Conservation (phyloP, 306 rosid genomes). For the Castanopsis chinensis region DNA sequence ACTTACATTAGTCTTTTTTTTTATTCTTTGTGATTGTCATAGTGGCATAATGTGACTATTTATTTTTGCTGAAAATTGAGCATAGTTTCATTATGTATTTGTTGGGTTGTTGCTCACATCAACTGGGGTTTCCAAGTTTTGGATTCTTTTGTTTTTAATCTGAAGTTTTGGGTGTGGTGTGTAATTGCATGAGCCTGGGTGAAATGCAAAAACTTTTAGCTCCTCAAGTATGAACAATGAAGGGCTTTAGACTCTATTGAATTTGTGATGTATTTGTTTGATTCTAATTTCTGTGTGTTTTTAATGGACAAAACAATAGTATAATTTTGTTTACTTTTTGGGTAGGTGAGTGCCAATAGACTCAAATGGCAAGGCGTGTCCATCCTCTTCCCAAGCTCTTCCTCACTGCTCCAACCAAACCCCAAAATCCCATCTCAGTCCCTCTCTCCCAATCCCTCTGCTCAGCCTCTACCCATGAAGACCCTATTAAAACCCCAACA, state of each 20-base stretch:
- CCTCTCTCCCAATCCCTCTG: slow-evolving; percentile 23
- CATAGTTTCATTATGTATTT: not conserved
- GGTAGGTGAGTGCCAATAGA: not conserved
- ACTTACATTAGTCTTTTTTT: not conserved
- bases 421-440: slow-evolving; percentile 12
- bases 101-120: not conserved
- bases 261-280: not conserved
- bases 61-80: not conserved
- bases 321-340: too few relatives aligned
- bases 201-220: not conserved
- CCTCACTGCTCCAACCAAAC: slow-evolving; percentile 1
- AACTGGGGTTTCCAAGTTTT: not conserved
- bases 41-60: not conserved
- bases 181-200: not conserved
- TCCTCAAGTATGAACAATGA: not conserved
- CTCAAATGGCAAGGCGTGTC: slow-evolving; percentile 34
- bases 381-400: slow-evolving; percentile 26
- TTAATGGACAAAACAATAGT: too few relatives aligned
- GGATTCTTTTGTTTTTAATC: not conserved
- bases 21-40: not conserved
- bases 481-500: not conserved
- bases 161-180: not conserved
- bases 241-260: not conserved
- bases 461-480: slow-evolving; percentile 21
- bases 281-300: not conserved